These are phyloP conservation scores for Gracilariopsis chorda DNA, from an alignment of 23 red algal genomes.

Conservation along the genomic window DNA sequence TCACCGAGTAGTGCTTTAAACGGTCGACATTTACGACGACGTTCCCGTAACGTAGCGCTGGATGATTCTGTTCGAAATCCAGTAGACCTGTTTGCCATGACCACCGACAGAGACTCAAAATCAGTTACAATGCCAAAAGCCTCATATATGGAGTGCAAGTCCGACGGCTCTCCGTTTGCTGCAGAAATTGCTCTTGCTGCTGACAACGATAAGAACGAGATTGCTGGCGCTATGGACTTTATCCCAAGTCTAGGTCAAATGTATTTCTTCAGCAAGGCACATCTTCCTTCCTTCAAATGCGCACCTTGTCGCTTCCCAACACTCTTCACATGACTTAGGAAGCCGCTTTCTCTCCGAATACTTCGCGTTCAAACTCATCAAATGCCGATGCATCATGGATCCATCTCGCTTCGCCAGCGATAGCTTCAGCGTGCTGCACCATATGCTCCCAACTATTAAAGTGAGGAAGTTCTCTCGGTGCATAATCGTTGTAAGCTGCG, in stretches of 20 bases:
- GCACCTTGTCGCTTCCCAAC: too few species aligned
- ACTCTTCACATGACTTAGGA: too few species aligned
- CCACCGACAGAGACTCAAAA: background rate
- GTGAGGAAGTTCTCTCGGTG: background rate
- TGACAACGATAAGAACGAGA: conserved; percentile 22
- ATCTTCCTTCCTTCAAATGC: too few species aligned
- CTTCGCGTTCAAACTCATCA: background rate
- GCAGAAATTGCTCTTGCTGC: background rate
- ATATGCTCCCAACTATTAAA: background rate
- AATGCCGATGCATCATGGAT: background rate
- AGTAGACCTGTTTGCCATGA: conserved; percentile 50
- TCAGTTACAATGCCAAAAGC: background rate
- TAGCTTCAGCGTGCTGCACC: conserved; percentile 14
- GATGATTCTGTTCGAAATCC: conserved; percentile 53
- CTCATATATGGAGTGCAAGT: background rate
- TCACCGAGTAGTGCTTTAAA: conserved; percentile 13
- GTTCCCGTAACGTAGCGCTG: background rate
- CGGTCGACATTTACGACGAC: conserved; percentile 12
- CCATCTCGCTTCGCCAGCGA: background rate
- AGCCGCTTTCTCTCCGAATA: too few species aligned
- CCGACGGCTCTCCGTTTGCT: conserved; percentile 13
- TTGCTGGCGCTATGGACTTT: conserved; percentile 54
- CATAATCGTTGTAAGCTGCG: conserved; percentile 5
- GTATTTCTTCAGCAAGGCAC: too few species aligned
- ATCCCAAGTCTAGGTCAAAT: conserved; percentile 59